Evolutionary conservation across 1,139 yeast species (phyloP).

Genomic region (Blastobotrys serpentis): DNA sequence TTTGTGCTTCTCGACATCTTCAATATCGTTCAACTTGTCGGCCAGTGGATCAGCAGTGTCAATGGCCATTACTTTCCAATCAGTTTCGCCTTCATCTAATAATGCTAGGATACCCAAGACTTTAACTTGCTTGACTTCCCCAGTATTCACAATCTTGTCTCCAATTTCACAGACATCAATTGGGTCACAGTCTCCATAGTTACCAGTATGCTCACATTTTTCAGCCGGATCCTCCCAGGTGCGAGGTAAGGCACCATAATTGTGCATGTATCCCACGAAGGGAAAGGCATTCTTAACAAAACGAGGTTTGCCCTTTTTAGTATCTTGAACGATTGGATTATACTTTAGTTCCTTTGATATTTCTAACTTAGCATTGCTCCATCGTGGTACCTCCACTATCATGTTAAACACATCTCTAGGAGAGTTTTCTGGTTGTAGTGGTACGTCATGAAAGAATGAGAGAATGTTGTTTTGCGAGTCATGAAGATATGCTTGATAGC

Average conservation of each 20-base stretch:
- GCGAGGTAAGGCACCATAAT: slow-evolving; percentile 93
- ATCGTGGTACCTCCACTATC: slow-evolving; percentile 88
- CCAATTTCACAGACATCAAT: slow-evolving; percentile 91
- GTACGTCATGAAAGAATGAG: slow-evolving; percentile 88
- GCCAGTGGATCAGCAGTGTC: slow-evolving; percentile 77
- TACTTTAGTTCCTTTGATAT: slow-evolving; percentile 63
- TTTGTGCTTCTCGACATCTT: slow-evolving; percentile 69
- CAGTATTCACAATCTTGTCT: slow-evolving; percentile 64
- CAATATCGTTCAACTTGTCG: slow-evolving; percentile 65
- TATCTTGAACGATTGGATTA: slow-evolving; percentile 84
- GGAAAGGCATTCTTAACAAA: slow-evolving; percentile 88
- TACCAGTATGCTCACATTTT: slow-evolving; percentile 55
- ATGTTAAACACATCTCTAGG: slow-evolving; percentile 49
- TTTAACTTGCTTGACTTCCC: slow-evolving; percentile 77
- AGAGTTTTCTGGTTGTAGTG: slow-evolving; percentile 52
- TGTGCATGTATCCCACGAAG: slow-evolving; percentile 85
- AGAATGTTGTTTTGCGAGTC: slow-evolving; percentile 50
- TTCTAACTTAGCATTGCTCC: slow-evolving; percentile 89
- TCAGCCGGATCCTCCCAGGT: slow-evolving; percentile 93
- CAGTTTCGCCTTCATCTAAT: slow-evolving; percentile 90
- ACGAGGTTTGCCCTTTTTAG: slow-evolving; percentile 79
- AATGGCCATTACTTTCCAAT: slow-evolving; percentile 86
- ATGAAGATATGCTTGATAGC: slow-evolving; percentile 56
- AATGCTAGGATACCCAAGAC: slow-evolving; percentile 84
- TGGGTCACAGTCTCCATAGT: slow-evolving; percentile 84